Evolutionary conservation across 345 rosid species (phyloP).

Genomic region (Turnera subulata): DNA sequence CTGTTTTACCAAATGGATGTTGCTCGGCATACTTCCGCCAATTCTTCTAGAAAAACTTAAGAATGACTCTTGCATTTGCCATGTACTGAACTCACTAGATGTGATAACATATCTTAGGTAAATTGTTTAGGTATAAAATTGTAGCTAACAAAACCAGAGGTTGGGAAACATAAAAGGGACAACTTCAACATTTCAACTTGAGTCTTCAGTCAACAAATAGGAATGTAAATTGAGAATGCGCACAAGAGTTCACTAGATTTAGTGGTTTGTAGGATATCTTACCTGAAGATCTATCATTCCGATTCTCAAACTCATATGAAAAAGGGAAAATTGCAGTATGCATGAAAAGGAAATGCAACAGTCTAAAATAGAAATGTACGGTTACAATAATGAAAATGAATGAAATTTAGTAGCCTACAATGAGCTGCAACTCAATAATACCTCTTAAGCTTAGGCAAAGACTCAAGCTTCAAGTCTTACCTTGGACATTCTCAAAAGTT

Average conservation of each 20-base stretch:
- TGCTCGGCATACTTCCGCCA: slow-evolving; percentile 52
- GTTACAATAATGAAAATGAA: neutral
- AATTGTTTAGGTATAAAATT: too few species aligned
- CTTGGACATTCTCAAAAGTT: too few species aligned
- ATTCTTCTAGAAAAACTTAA: slow-evolving; percentile 55
- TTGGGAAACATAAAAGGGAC: too few species aligned
- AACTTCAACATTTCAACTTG: too few species aligned
- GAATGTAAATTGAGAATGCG: neutral
- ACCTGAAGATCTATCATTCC: slow-evolving; percentile 56
- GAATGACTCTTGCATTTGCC: slow-evolving; percentile 63
- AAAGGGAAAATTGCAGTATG: slow-evolving; percentile 69
- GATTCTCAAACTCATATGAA: slow-evolving; percentile 47
- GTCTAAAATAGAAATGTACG: neutral
- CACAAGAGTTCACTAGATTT: neutral
- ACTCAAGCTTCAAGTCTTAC: too few species aligned
- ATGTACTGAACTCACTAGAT: slow-evolving; percentile 4
- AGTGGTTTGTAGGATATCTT: neutral
- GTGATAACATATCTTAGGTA: too few species aligned
- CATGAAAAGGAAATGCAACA: slow-evolving; percentile 49
- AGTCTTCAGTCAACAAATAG: too few species aligned
- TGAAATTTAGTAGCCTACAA: neutral
- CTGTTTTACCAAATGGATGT: slow-evolving; percentile 69
- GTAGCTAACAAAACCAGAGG: too few species aligned
- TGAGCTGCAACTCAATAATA: too few species aligned
- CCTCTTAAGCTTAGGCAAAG: too few species aligned